These are phyloP conservation scores for Spathaspora sp. DNA, from an alignment of 1,139 yeast genomes.

Conservation along the genomic window DNA sequence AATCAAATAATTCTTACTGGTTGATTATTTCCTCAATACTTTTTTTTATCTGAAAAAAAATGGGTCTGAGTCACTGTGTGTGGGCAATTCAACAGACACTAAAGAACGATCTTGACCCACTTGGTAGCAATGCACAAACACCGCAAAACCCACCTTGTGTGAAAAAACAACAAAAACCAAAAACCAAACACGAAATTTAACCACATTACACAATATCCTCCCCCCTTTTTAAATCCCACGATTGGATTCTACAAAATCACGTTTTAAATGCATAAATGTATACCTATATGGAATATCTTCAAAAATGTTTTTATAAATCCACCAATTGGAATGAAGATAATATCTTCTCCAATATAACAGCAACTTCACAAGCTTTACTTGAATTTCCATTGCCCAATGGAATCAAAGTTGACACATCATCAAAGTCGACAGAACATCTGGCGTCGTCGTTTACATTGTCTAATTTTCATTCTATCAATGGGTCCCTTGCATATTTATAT, in stretches of 20 bases:
- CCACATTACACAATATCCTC: neutral
- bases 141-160: no score
- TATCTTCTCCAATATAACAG: conserved; percentile 69
- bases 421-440: conserved; percentile 68
- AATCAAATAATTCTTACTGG: conserved; percentile 3
- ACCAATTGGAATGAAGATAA: conserved; percentile 81
- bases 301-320: conserved; percentile 63
- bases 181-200: no score
- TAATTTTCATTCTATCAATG: conserved; percentile 68
- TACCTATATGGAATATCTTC: conserved; percentile 82
- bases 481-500: conserved; percentile 81
- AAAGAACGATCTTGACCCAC: no score
- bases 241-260: neutral
- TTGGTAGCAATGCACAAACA: no score
- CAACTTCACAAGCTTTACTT: conserved; percentile 67
- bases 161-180: no score
- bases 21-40: neutral
- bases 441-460: conserved; percentile 76
- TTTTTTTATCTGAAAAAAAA: neutral
- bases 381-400: conserved; percentile 78
- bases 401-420: conserved; percentile 63
- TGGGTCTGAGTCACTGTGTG: no score
- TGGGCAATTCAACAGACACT: no score
- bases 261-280: conserved; percentile 47
- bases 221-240: neutral